Base-by-base conservation (phyloP, 2,329 filamentous ascomycete genomes). In the Trichoderma guizhouense region DNA sequence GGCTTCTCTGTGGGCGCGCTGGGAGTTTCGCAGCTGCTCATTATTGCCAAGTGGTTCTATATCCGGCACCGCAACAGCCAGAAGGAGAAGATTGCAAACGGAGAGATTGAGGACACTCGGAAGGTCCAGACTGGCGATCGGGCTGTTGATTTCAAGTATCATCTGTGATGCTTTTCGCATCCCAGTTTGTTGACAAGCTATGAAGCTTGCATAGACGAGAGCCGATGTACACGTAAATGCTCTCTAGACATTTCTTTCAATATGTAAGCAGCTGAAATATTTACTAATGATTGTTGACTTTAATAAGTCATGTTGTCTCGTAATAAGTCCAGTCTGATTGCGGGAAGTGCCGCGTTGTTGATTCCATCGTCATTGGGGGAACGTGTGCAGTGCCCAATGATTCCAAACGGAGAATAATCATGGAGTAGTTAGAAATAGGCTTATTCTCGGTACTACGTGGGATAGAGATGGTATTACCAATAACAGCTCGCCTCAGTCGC, bases 71-170 rank as follows among this genome's bases (percentile, higher is more conserved):
- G 82, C 73, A 86, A 86, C 69, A 84, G 84, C 74, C 76, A 80
- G 39, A 80, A 79, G 74, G 83, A 62, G 15, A 73, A 63, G 64
- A 76, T 76, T 83, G 75, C 77, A 2, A 80, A 69, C 24, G 84
- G 84, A 0, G 80, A 84, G 71, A 79, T 79, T 14, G 81, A 83
- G 70, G 85, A 87, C 73, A 82, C 73, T 47, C 78, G 85, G 61
- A 82, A 81, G 67, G 80, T 86, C 1, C 83, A 77, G 74, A 85
- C 83, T 0, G 85, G 85, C 2, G 85, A 87, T 73, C 76, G 81
- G 24, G 85, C 81, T 43, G 72, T 86, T 67, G 84, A 86, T 67
- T 87, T 86, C 72, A 81, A 79, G 55, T 87, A 86, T 74, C 83
- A 85, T 76, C 67, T 80, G 15, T 81, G 74, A 47, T 8, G 11